Evolutionary conservation across 1,284 basidiomycete species (phyloP), one percentile per base, ranked within the genome.

Genomic region (Sporisorium scitamineum): DNA sequence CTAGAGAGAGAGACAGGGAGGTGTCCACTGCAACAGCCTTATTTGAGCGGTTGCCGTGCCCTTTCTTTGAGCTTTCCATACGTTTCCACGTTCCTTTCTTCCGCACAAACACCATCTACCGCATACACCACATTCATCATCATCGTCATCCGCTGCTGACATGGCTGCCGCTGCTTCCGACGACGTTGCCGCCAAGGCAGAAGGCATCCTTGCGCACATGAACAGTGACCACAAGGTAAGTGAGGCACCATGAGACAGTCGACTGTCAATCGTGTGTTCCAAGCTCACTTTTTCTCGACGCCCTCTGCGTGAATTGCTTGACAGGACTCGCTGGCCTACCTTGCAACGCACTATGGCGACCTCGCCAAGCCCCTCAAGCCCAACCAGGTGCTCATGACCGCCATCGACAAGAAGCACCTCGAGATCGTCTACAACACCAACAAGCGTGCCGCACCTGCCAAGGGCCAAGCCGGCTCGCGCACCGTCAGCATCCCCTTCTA

Each of bases 151-250:
- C 32, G 27, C 24, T 16, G 55, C 34, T 26, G 64, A 39, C 9
- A 67, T 62, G 56, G 57, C 67, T 11, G 24, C 50, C 5, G 24
- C 54, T 5, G 39, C 50, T 54, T 51, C 51, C 13, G 69, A 76
- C 47, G 74, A 76, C n/a, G 47, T 76, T 24, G 69, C 65, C 42
- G 54, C 69, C 34, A 76, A 76, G 65, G 64, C 69, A 24, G 74
- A 68, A 14, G 66, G 65, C 31, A 71, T 76, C 39, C 54, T 71
- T 44, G 69, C 69, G 18, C 69, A 76, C 62, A 76, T 76, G 74
- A 76, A 76, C 74, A 76, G 69, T 26, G 74, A 71, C 26, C 74
- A 76, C 65, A 65, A 72, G 74, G 74, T 76, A 32, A 50, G 69
- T 37, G 10, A 9, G 47, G 27, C 24, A 26, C 13, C 47, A 42